These are phyloP conservation scores for Syzygium syzygioides DNA, from an alignment of 441 rosid species.

Conservation along the genomic window DNA sequence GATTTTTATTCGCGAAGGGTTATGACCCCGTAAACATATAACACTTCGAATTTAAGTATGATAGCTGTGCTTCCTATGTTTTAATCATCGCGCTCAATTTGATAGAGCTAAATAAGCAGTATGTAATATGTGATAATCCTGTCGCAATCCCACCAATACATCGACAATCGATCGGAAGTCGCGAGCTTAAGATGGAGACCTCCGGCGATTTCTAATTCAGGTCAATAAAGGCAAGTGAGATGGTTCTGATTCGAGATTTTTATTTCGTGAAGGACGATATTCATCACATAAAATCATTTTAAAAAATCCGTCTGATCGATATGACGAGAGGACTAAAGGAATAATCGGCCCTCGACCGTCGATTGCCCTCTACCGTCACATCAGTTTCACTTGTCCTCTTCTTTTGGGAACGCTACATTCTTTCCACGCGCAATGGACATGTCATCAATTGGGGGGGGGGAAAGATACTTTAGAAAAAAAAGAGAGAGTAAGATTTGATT, in stretches of 20 bases:
- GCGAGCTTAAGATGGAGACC: neutral
- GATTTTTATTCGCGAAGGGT: neutral
- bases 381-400: fast-evolving
- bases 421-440: neutral
- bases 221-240: neutral
- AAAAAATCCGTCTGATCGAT: neutral
- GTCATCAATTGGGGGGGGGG: neutral
- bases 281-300: neutral
- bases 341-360: fast-evolving
- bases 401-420: too few relatives aligned
- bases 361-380: fast-evolving
- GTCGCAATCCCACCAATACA: neutral
- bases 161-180: too few relatives aligned
- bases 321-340: neutral
- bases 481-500: neutral
- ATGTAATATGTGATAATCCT: neutral
- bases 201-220: too few relatives aligned
- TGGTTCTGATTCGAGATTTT: neutral
- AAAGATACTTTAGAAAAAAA: too few relatives aligned
- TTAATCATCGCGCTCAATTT: too few relatives aligned
- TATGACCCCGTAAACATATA: too few relatives aligned
- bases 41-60: neutral
- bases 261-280: neutral
- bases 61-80: neutral
- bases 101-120: neutral